Base-by-base conservation (phyloP, 768 basidiomycete genomes). In the Macrolepiota albuminosa region DNA sequence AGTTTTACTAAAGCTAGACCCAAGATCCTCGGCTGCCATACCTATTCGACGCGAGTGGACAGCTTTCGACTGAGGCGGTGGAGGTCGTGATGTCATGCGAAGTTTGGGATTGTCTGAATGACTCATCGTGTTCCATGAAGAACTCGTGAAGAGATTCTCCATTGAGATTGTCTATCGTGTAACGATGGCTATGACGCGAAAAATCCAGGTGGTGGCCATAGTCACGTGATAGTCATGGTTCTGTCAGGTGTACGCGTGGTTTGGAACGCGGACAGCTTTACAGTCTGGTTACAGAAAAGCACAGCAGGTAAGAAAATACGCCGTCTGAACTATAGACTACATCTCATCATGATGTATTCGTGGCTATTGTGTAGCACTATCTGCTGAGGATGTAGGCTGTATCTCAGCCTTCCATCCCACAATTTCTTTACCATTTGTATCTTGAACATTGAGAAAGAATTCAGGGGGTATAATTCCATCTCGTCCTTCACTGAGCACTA, bases 401-500 rank as follows among this genome's bases (percentile, higher is more conserved):
- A 45, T 37, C 18, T 34, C 29, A 39, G 54, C 21, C 39, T 56
- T 42, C 59, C 59, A 60, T 34, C 59, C 59, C 34, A 31, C 6
- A 16, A 60, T 36, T 40, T 48, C 36, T 36, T 45, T 21, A 6
- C 54, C 54, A 8, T 40, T 11, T 10, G 33, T 21, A n/a, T 61
- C 42, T 31, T 49, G 56, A 18, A 61, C 60, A 40, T n/a, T 40
- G 33, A 73, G 64, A 73, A 97, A 98, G 68, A 84, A 90, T 29
- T 82, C 73, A 4, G 73, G 67, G 13, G 96, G 67, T 57, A 83
- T 76, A 0, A 94, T 93, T 3, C 69, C 66, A 45, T 77, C 77
- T 60, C 93, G 77, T 0, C 96, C 96, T 53, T 85, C 86, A 0
- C 92, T 93, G 1, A 98, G 81, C 11, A 98, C 81, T 21, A 98